Evolutionary conservation across 2,329 filamentous ascomycete genomes (phyloP), one percentile per base, ranked within the genome.

Genomic region (Rhynchosporium agropyri): DNA sequence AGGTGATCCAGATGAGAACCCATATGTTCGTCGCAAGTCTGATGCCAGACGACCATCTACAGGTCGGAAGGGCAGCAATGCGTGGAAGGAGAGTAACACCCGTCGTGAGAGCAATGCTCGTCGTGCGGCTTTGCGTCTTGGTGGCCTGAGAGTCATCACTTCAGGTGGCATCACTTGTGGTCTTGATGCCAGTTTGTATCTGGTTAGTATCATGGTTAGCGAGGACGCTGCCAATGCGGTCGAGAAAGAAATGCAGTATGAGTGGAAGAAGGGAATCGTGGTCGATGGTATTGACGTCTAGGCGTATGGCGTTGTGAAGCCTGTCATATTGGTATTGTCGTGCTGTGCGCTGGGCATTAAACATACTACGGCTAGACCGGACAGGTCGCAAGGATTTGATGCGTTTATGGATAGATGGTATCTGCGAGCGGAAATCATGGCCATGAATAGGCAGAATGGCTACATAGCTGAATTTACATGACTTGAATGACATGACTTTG

Each of bases 221-320:
- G 86, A 91, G 73, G 89, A 90, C 60, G 83, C 87, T 64, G 91
- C 91, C 67, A 83, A 86, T 63, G 89, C 94, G 78, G 87, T 91
- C 68, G 88, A 89, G 73, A 84, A 88, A 67, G 71, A 84, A 69
- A 86, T 95, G 82, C 89, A 94, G 79, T 90, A 93, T 81, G 86
- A 83, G 73, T 96, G 92, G 92, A 84, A 85, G 76, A 94, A 93
- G 86, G 91, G 91, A 70, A 81, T 90, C 75, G 90, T 92, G 70
- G 89, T 94, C 70, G 90, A 94, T 76, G 90, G 90, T 67, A 86
- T 93, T 76, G 91, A 95, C 79, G 90, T 95, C 76, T 94, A 86
- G 63, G 60, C 60, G 63, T 65, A 40, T 46, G 63, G 63, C 57
- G 60, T 58, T 57, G 45, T 31, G 42, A 38, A 6, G 20, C 7